phyloP scores from a whole-genome alignment of 2,329 filamentous ascomycete species.

The Sarocladium oryzae region DNA sequence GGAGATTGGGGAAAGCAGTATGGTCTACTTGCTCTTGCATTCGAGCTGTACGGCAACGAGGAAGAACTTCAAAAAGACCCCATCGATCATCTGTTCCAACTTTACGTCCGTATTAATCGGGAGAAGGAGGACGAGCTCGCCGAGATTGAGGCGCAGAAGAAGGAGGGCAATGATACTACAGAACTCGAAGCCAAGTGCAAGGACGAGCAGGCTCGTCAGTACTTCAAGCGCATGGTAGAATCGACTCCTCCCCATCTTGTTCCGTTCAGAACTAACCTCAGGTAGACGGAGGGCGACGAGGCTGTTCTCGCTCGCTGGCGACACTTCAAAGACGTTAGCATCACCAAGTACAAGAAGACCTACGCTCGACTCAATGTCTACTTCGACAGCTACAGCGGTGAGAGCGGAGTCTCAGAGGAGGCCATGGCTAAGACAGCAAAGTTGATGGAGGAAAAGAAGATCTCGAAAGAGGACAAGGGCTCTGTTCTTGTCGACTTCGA shows the following conservation, averaged over 20 bases:
- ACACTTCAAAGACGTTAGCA: slow-evolving; percentile 60
- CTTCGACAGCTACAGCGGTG: slow-evolving; percentile 60
- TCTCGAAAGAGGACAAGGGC: slow-evolving; percentile 65
- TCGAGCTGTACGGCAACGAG: slow-evolving; percentile 68
- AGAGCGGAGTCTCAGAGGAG: slow-evolving; percentile 63
- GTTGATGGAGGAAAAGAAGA: slow-evolving; percentile 54
- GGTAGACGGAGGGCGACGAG: slow-evolving; percentile 54
- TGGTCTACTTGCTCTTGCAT: slow-evolving; percentile 66
- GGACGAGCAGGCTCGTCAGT: slow-evolving; percentile 68
- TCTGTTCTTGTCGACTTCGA: slow-evolving; percentile 67
- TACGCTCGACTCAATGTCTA: slow-evolving; percentile 65
- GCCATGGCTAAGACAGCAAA: slow-evolving; percentile 59
- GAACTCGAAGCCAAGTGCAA: slow-evolving; percentile 47
- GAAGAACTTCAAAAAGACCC: slow-evolving; percentile 64
- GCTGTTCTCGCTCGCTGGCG: slow-evolving; percentile 56
- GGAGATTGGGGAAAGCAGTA: slow-evolving; percentile 80
- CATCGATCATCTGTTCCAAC: slow-evolving; percentile 75
- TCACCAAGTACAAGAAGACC: slow-evolving; percentile 58
- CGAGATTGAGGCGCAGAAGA: slow-evolving; percentile 50
- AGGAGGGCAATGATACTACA: slow-evolving; percentile 43
- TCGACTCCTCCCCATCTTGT: background rate
- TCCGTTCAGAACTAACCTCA: background rate
- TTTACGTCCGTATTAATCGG: slow-evolving; percentile 72
- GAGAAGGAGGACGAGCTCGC: slow-evolving; percentile 63
- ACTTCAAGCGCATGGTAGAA: slow-evolving; percentile 58